A percentile compares a stretch with the other conserved stretches of the same genome.
These are phyloP conservation scores for Lepidium campestre DNA, from an alignment of 441 rosid species.

Conservation along the genomic window DNA sequence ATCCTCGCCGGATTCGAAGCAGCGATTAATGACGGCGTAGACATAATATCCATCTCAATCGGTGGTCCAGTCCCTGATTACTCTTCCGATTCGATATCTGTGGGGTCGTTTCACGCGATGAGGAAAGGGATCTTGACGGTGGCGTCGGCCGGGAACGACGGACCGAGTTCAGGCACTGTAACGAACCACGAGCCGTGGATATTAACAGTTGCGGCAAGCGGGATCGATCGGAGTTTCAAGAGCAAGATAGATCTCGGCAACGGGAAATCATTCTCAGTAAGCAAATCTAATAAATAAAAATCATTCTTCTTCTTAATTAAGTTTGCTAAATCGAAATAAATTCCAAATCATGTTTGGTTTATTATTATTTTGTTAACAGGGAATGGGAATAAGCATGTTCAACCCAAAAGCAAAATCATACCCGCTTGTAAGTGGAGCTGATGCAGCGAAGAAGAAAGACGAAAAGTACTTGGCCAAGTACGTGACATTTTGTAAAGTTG, in stretches of 20 bases:
- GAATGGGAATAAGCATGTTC: conserved; percentile 58
- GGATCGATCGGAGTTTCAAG: conserved; percentile 44
- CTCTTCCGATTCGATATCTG: conserved; percentile 43
- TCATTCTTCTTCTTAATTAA: not conserved
- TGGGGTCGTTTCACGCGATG: conserved; percentile 79
- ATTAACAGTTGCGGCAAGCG: conserved; percentile 58
- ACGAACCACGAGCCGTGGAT: conserved; percentile 63
- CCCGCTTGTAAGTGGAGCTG: conserved; percentile 67
- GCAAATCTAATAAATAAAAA: not conserved
- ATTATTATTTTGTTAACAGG: too few species aligned
- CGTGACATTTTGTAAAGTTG: too few species aligned
- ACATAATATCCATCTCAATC: conserved; percentile 68
- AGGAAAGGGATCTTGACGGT: conserved; percentile 75
- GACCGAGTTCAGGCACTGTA: conserved; percentile 36
- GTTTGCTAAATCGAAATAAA: not conserved
- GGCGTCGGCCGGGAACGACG: conserved; percentile 57
- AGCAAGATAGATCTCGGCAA: conserved; percentile 45
- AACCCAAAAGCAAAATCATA: conserved; percentile 46
- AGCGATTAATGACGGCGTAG: conserved; percentile 76
- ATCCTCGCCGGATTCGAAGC: conserved; percentile 78
- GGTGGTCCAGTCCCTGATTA: conserved; percentile 46
- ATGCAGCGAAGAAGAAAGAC: conserved; percentile 37
- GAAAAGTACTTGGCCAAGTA: conserved; percentile 41
- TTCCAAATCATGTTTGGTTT: too few species aligned
- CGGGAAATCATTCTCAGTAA: conserved; percentile 48